Conservation (phyloP, 1,139 yeast genomes). For the Saccharomyces hybrid region DNA sequence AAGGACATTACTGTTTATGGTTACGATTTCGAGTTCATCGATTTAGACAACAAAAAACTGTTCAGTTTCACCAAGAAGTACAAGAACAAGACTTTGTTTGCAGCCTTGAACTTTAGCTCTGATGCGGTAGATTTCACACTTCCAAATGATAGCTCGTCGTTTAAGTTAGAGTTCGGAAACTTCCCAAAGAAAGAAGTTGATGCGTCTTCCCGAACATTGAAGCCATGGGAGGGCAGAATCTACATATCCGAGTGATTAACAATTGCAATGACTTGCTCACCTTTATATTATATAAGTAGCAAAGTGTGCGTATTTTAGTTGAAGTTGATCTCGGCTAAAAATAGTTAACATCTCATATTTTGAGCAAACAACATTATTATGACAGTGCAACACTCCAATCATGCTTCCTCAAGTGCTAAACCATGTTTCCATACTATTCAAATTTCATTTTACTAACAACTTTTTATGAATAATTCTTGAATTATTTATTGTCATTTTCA, state of each 20-base stretch:
- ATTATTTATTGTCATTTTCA: conserved; percentile 7
- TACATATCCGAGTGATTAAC: too few species aligned
- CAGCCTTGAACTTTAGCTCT: neutral
- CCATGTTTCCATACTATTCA: neutral
- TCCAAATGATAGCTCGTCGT: neutral
- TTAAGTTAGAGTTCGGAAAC: neutral
- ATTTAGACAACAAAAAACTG: neutral
- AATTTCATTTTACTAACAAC: conserved; percentile 5
- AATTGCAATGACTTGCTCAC: too few species aligned
- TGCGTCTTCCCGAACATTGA: neutral
- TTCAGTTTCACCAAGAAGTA: neutral
- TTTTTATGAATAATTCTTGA: conserved; percentile 2
- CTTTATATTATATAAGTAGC: too few species aligned
- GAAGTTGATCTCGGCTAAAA: too few species aligned
- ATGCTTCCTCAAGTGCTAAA: neutral
- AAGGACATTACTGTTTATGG: too few species aligned
- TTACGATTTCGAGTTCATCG: neutral
- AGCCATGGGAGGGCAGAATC: neutral
- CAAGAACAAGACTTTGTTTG: neutral
- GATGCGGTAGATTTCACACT: neutral
- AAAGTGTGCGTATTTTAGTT: too few species aligned
- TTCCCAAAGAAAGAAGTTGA: neutral
- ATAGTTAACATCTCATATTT: too few species aligned
- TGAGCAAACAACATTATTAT: neutral
- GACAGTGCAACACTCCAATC: neutral